Evolutionary conservation across 495 filamentous ascomycete genomes (phyloP).

Genomic region (Penicillium cosmopolitanum): DNA sequence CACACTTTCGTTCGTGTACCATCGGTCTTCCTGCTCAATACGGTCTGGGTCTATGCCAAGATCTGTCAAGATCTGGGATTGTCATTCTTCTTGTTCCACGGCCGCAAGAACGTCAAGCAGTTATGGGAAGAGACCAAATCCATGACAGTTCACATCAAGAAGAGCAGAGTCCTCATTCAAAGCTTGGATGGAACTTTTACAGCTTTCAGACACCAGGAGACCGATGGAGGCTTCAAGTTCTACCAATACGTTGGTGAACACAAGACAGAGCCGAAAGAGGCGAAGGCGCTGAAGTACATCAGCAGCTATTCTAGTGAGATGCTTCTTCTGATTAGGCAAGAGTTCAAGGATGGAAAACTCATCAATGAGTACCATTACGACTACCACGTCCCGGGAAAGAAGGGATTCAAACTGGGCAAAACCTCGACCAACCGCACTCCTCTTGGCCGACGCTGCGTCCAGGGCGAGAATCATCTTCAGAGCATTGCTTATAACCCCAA

Average conservation of each 20-base stretch:
- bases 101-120: slow-evolving; percentile 46
- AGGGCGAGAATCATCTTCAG: slow-evolving; percentile 50
- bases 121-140: slow-evolving; percentile 54
- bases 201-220: slow-evolving; percentile 47
- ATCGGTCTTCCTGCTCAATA: slow-evolving; percentile 42
- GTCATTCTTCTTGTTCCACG: slow-evolving; percentile 54
- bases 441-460: slow-evolving; percentile 50
- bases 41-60: slow-evolving; percentile 54
- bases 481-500: slow-evolving; percentile 58
- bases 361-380: slow-evolving; percentile 59
- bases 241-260: slow-evolving; percentile 52
- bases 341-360: slow-evolving; percentile 50
- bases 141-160: slow-evolving; percentile 50
- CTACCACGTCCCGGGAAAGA: slow-evolving; percentile 40
- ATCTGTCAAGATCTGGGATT: slow-evolving; percentile 42
- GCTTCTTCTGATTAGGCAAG: slow-evolving; percentile 49
- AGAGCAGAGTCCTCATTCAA: slow-evolving; percentile 47
- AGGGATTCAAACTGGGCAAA: slow-evolving; percentile 35
- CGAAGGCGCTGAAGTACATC: slow-evolving; percentile 46
- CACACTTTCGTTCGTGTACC: slow-evolving; percentile 44
- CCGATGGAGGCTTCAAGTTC: slow-evolving; percentile 47
- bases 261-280: slow-evolving; percentile 45
- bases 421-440: slow-evolving; percentile 42
- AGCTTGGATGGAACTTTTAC: slow-evolving; percentile 51
- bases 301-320: slow-evolving; percentile 54